Base-by-base conservation (phyloP, 1,139 yeast genomes). In the Blastobotrys persicus region DNA sequence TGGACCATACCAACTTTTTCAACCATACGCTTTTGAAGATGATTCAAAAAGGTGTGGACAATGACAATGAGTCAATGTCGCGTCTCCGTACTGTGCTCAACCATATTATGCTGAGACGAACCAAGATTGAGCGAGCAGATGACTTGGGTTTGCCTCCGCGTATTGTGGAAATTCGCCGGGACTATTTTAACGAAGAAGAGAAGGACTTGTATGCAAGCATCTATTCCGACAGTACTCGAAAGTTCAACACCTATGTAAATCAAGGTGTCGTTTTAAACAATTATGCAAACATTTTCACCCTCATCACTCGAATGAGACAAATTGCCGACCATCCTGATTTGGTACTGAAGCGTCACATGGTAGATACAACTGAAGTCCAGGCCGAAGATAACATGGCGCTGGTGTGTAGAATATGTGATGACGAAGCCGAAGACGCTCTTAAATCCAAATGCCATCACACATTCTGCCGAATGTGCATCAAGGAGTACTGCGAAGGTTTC, bases 271-370 rank as follows among this genome's bases (percentile, higher is more conserved):
- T 89, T 41, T 74, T 89, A 51, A 91, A 91, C 67, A 92, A 94
- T 66, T 92, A 94, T 69, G 98, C 98, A 39, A 92, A 92, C 62
- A 91, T 92, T 61, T 94, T 92, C 71, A 91, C 98, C 0, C 76
- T 94, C 51, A 91, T 92, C 60, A 94, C 98, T 0, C 75, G 98
- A 62, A 92, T 92, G 98, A 80, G 98, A 62, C 98, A 92, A 68
- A 75, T 92, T 60, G 98, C 98, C 0, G 98, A 94, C 66, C 99
- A 92, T 67, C 98, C 98, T 0, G 99, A 94, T 70, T 73, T 94
- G 56, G 97, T 92, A 0, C 73, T 92, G 63, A 83, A 91, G 59
- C 75, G 89, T 49, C 31, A 31, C 4, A 14, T 38, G 11, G 31
- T n/a, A n/a, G 18, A 46, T 6, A n/a, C n/a, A n/a, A 79, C 79